These are phyloP conservation scores for Primulina tabacum DNA, from an alignment of 257 asterid genomes.

Conservation along the genomic window DNA sequence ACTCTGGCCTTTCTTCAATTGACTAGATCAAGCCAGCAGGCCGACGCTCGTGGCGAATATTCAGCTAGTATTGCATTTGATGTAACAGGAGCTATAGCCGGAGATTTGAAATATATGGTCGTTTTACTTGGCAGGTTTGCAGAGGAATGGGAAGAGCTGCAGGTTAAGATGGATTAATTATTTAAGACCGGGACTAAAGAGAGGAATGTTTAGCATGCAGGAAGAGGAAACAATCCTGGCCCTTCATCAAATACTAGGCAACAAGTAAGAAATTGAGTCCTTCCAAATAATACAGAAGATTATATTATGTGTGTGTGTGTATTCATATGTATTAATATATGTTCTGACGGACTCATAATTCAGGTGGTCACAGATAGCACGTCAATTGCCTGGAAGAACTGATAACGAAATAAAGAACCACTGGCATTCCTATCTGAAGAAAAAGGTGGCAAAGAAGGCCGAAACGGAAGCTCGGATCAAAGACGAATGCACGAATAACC, in stretches of 20 bases:
- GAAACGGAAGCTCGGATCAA: conserved; percentile 20
- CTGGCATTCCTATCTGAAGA: conserved; percentile 81
- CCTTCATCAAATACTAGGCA: conserved; percentile 75
- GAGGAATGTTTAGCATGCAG: conserved; percentile 53
- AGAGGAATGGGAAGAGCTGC: conserved; percentile 92
- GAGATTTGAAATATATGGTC: background rate
- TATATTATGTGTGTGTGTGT: too few species aligned
- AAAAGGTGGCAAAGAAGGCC: conserved; percentile 32
- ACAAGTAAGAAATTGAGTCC: conserved; percentile 65
- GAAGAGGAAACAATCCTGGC: conserved; percentile 60
- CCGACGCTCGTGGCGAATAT: background rate
- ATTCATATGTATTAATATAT: too few species aligned
- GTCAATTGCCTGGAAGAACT: conserved; percentile 69
- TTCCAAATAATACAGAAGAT: background rate
- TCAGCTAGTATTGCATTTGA: background rate
- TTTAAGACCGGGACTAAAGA: conserved; percentile 73
- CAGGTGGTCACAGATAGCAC: conserved; percentile 83
- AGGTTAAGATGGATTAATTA: conserved; percentile 88
- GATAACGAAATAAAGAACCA: conserved; percentile 73
- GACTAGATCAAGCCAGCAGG: background rate
- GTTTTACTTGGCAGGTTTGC: conserved; percentile 47
- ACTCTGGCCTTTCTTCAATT: too few species aligned
- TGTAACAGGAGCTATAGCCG: too few species aligned
- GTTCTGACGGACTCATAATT: background rate
- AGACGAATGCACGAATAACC: conserved; percentile 4